Evolutionary conservation across 2,329 filamentous ascomycete species (phyloP), one percentile per base, ranked within the genome.

Genomic region (Aspergillus arachidicola): DNA sequence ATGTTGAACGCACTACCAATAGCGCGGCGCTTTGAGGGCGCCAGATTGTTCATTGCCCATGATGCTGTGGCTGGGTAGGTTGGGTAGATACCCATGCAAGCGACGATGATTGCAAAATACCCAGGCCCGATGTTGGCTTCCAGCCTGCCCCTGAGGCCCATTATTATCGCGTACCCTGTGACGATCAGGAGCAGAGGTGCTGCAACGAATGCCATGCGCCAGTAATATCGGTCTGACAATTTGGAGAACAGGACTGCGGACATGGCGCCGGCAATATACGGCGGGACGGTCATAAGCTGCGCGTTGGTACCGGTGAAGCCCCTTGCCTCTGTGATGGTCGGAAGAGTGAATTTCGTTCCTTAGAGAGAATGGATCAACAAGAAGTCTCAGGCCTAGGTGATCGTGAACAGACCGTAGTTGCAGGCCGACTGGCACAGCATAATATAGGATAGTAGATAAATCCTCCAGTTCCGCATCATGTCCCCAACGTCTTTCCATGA

Each of bases 311-410:
- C 68, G 16, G 56, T 70, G 62, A 76, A 79, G 7, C 77, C 77
- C 63, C 79, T 69, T 21, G 73, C 71, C 55, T 75, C 73, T 46
- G 78, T 79, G 21, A 79, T 79, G 3, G 73, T 75, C 0, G 77
- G 77, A 1, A 77, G 66, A n/a, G 76, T 76, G 43, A 78, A 73
- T 12, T 76, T 78, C 12, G 74, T 76, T 14, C 74, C 75, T 68
- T 73, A 5, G 12, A 36, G 34, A 36, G 4, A 36, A 36, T 36
- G n/a, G 14, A 74, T 66, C 0, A 74, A 66, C 68, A 36, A 50
- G 6, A 65, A 36, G 34, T 36, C 63, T 50, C 12, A 36, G 12
- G 0, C 11, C 12, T 16, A 64, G 60, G 46, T 63, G 12, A 14
- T 36, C 64, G 12, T 12, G 12, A 16, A 66, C 57, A 54, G 64